Conservation (phyloP, 768 basidiomycete species). For the Boletus subparvulus region DNA sequence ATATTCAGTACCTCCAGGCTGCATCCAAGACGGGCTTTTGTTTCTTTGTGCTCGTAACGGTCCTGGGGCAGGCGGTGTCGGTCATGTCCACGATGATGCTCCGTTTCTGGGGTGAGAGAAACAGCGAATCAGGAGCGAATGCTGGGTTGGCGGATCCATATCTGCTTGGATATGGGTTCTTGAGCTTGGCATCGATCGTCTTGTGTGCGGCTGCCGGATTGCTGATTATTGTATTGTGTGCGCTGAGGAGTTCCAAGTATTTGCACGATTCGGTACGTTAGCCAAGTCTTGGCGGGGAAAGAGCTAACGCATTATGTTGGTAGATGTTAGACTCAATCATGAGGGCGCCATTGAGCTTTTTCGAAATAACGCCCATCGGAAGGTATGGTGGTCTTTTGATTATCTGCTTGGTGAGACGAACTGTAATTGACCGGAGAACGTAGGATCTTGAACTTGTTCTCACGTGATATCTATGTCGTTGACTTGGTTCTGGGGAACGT, state of each 20-base stretch:
- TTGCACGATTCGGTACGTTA: conserved; percentile 71
- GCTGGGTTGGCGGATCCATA: conserved; percentile 53
- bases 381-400: conserved; percentile 43
- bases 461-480: conserved; percentile 81
- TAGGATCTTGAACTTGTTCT: conserved; percentile 84
- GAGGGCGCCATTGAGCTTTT: conserved; percentile 81
- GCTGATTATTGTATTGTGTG: conserved; percentile 74
- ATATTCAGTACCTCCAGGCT: conserved; percentile 72
- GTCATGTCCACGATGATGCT: conserved; percentile 65
- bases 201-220: conserved; percentile 58
- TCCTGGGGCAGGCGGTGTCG: conserved; percentile 55
- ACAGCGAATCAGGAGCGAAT: conserved; percentile 57
- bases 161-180: conserved; percentile 63
- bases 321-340: conserved; percentile 82
- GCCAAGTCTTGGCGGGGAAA: not conserved
- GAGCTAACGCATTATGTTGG: not conserved
- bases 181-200: conserved; percentile 56
- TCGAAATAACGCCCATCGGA: conserved; percentile 84
- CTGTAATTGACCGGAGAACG: not conserved
- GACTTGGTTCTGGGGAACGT: conserved; percentile 79
- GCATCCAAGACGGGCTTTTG: conserved; percentile 72
- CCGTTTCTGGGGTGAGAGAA: conserved; percentile 79
- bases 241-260: conserved; percentile 65
- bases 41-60: conserved; percentile 57
- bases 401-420: not conserved